A percentile compares a stretch with the other conserved stretches of the same genome.
phyloP scores from a whole-genome alignment of 2,329 filamentous ascomycete genomes.

The Xylariaceae sp. region DNA sequence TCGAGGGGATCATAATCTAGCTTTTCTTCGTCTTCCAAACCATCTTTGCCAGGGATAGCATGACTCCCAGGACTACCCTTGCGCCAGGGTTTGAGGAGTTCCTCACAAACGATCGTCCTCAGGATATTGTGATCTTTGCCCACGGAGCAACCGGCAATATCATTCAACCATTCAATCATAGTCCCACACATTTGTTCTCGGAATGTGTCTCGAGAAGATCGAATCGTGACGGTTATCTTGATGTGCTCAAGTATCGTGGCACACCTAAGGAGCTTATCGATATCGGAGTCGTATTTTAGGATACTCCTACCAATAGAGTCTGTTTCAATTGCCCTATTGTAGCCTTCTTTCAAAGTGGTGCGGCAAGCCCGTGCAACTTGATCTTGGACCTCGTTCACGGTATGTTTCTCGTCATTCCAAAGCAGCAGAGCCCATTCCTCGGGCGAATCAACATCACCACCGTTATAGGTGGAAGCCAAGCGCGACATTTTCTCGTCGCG shows the following conservation, averaged over 20 bases:
- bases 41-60: slow-evolving; percentile 75
- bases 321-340: slow-evolving; percentile 81
- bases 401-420: slow-evolving; percentile 99
- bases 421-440: slow-evolving; percentile 84
- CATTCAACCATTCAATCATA: slow-evolving; percentile 93
- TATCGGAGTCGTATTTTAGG: slow-evolving; percentile 74
- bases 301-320: slow-evolving; percentile 88
- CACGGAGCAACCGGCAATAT: slow-evolving; percentile 88
- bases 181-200: slow-evolving; percentile 98
- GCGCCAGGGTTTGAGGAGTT: slow-evolving; percentile 86
- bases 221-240: slow-evolving; percentile 92
- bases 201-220: slow-evolving; percentile 92
- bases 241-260: slow-evolving; percentile 92
- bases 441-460: slow-evolving; percentile 67
- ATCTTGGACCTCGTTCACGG: slow-evolving; percentile 85
- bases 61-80: slow-evolving; percentile 85
- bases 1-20: slow-evolving; percentile 55
- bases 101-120: slow-evolving; percentile 83
- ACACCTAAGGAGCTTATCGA: slow-evolving; percentile 75
- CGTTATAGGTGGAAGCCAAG: slow-evolving; percentile 76
- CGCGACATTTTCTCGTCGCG: slow-evolving; percentile 83
- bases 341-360: slow-evolving; percentile 71
- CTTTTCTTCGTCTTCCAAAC: slow-evolving; percentile 80
- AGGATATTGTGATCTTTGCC: slow-evolving; percentile 80
- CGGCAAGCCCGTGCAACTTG: slow-evolving; percentile 90